A percentile compares a stretch with the other conserved stretches of the same genome.
Conservation (phyloP, 1,284 basidiomycete genomes). For the Polyporus tsugae region DNA sequence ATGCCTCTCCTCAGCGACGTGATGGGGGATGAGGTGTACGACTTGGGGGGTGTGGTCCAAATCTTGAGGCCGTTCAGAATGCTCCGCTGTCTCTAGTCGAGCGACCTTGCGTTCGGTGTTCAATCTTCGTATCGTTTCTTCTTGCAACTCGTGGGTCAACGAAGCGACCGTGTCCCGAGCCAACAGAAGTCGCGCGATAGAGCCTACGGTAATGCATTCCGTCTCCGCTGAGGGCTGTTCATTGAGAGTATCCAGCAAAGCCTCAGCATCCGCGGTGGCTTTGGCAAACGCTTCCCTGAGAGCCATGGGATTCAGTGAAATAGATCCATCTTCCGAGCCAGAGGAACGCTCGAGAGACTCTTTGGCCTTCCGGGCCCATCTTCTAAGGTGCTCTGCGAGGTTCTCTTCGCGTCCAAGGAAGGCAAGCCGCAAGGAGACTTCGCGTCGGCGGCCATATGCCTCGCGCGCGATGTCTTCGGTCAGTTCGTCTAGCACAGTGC, state of each 20-base stretch:
- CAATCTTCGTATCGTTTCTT: constrained; percentile 68
- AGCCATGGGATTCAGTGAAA: constrained; percentile 25
- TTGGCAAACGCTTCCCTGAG: constrained; percentile 45
- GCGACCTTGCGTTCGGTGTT: constrained; percentile 52
- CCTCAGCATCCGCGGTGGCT: constrained; percentile 58
- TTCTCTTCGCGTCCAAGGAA: constrained; percentile 76
- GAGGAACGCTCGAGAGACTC: constrained; percentile 48
- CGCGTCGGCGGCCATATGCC: constrained; percentile 77
- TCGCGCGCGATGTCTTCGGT: constrained; percentile 79
- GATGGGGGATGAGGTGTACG: constrained; percentile 25
- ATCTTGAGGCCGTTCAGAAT: constrained; percentile 10
- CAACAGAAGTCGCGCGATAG: constrained; percentile 63
- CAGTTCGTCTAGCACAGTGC: constrained; percentile 74
- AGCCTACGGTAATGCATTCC: constrained; percentile 35
- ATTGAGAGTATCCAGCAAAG: constrained; percentile 56
- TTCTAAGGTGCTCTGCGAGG: constrained; percentile 59
- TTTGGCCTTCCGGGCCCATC: constrained; percentile 61
- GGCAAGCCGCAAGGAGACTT: constrained; percentile 74
- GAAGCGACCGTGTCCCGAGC: constrained; percentile 67
- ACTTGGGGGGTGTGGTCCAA: constrained; percentile 1
- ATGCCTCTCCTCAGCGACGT: constrained; percentile 15
- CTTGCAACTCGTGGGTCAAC: constrained; percentile 70
- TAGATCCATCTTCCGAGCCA: constrained; percentile 28
- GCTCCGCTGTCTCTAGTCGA: constrained; percentile 25
- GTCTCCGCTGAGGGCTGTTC: constrained; percentile 36